These are phyloP conservation scores for Rhododendron henanense DNA, from an alignment of 148 eudicot genomes.

Conservation along the genomic window DNA sequence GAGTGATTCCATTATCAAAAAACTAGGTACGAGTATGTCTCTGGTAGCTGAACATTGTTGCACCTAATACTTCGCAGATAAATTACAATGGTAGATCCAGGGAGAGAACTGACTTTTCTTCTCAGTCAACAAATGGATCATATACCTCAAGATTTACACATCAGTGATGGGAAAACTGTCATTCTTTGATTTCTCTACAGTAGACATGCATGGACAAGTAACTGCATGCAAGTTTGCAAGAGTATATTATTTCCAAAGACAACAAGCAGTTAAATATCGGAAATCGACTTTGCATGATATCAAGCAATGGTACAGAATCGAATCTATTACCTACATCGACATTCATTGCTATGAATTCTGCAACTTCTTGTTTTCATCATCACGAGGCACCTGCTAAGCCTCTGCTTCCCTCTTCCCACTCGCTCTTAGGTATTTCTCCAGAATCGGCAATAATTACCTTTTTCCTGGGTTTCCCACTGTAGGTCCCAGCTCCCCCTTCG, in stretches of 20 bases:
- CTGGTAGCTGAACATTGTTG: neutral
- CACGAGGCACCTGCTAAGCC: conserved; percentile 21
- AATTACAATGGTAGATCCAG: neutral
- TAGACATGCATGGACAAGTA: neutral
- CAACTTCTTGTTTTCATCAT: conserved; percentile 3
- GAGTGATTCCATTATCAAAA: neutral
- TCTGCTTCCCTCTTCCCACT: conserved; percentile 66
- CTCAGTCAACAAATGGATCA: neutral
- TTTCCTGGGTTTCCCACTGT: conserved; percentile 91
- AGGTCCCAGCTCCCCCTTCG: conserved; percentile 96
- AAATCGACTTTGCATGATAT: neutral
- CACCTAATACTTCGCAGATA: neutral
- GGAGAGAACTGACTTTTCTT: too few relatives aligned
- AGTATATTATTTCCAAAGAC: too few relatives aligned
- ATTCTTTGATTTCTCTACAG: conserved; percentile 10
- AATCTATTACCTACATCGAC: neutral
- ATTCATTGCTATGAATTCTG: neutral
- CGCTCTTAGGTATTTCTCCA: conserved; percentile 81
- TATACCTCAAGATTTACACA: neutral
- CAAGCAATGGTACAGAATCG: neutral
- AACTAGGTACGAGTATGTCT: neutral
- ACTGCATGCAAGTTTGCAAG: neutral
- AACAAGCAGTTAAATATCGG: neutral
- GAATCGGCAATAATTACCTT: conserved; percentile 82
- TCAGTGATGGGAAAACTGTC: neutral